phyloP scores from a whole-genome alignment of 2,329 filamentous ascomycete species.

The Aspergillus tubingensis region DNA sequence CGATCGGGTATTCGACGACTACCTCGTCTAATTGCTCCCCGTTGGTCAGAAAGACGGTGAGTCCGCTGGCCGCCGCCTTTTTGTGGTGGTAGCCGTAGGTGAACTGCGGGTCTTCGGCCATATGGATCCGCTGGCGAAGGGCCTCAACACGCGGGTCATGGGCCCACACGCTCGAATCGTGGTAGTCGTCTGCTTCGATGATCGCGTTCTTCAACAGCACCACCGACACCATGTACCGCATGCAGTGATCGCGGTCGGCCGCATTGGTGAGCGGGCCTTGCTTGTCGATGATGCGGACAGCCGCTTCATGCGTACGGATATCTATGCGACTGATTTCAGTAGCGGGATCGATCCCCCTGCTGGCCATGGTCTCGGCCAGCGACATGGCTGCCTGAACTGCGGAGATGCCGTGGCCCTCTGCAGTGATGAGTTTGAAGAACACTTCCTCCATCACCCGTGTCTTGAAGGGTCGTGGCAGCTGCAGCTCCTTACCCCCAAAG shows the following conservation, averaged over 20 bases:
- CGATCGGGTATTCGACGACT: slow-evolving; percentile 38
- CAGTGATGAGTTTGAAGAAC: slow-evolving; percentile 16
- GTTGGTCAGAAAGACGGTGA: slow-evolving; percentile 23
- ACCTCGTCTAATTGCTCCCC: slow-evolving; percentile 24
- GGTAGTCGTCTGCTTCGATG: slow-evolving; percentile 23
- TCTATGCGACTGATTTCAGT: slow-evolving; percentile 22
- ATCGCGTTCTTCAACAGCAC: slow-evolving; percentile 26
- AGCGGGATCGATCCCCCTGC: slow-evolving; percentile 2
- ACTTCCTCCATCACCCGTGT: slow-evolving; percentile 10
- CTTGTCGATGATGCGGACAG: slow-evolving; percentile 32
- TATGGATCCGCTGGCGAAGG: slow-evolving; percentile 24
- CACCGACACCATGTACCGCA: slow-evolving; percentile 32
- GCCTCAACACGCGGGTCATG: slow-evolving; percentile 12
- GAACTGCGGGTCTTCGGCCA: slow-evolving; percentile 27
- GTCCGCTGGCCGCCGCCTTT: slow-evolving; percentile 20
- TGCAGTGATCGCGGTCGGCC: slow-evolving; percentile 32
- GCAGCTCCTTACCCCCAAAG: slow-evolving; percentile 5
- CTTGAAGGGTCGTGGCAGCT: slow-evolving; percentile 2
- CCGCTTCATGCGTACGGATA: slow-evolving; percentile 27
- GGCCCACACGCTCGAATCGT: slow-evolving; percentile 22
- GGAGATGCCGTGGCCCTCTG: slow-evolving; percentile 30
- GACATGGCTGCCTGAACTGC: slow-evolving; percentile 29
- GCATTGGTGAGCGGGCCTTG: slow-evolving; percentile 21
- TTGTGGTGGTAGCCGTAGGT: slow-evolving; percentile 28
- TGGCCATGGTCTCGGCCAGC: slow-evolving; percentile 5